Base-by-base conservation (phyloP, 2,329 filamentous ascomycete genomes). In the Paecilomyces formosus region DNA sequence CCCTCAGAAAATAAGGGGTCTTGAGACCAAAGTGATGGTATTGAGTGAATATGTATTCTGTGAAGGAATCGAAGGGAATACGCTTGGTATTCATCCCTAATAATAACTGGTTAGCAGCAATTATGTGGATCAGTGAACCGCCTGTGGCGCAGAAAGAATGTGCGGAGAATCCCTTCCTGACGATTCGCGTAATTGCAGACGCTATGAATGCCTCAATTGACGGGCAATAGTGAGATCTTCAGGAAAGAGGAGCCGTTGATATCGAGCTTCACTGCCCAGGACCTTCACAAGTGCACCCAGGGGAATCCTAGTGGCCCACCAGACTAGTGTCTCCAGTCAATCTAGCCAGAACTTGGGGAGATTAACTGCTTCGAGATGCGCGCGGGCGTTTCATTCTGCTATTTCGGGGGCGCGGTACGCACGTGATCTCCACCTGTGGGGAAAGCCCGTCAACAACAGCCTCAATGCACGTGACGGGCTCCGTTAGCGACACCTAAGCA, bases 401-500 rank as follows among this genome's bases (percentile, higher is more conserved):
- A 45, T 45, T 45, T 45, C 39, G 39, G 39, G 39, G 15, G 9
- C 18, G 15, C 39, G n/a, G 5, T 45, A 45, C 39, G 6, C 39
- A 45, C 39, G 39, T 45, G 39, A 45, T 45, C 39, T 45, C 39
- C 39, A 45, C 39, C n/a, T 45, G 39, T 45, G 39, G 39, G 18
- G 24, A 52, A 15, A 21, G 30, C 54, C 24, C 30, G 39, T 24
- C 56, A 52, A 56, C 56, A 52, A 56, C 39, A 58, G 62, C 63
- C 63, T 66, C 65, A 59, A 59, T 57, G 68, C 71, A 73, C 70
- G 71, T 73, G 71, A 72, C 62, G 6, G 9, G 55, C 57, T 57
- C 56, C 65, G 68, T 72, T 72, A 74, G 70, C 70, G 71, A 72
- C 72, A 73, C 71, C 72, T 73, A 69, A 73, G 71, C 72, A 73